A percentile compares a stretch with the other conserved stretches of the same genome.
Evolutionary conservation across 192 early-diverging fungal species (phyloP).

Genomic region (Podila epigama): DNA sequence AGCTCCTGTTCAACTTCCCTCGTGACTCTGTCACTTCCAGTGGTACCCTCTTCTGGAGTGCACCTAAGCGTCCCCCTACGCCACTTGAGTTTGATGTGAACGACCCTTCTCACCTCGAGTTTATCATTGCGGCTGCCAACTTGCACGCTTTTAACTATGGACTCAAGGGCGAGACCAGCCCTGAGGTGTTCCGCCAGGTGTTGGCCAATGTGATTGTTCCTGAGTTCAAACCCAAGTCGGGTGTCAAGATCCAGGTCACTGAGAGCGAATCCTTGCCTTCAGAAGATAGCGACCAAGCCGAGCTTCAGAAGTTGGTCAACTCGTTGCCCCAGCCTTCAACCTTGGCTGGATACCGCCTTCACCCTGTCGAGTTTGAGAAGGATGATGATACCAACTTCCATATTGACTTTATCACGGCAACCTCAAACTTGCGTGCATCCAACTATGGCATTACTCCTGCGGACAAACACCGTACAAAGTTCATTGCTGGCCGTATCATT

Average conservation of each 20-base stretch:
- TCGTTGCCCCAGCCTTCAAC: conserved; percentile 80
- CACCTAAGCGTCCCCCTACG: conserved; percentile 93
- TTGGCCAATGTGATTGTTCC: conserved; percentile 74
- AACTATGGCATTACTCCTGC: conserved; percentile 81
- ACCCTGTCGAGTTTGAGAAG: conserved; percentile 97
- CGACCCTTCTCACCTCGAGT: conserved; percentile 85
- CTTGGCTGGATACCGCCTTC: conserved; percentile 85
- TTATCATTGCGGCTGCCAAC: conserved; percentile 90
- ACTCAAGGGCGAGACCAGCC: conserved; percentile 82
- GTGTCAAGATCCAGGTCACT: conserved; percentile 96
- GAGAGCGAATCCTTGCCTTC: conserved; percentile 80
- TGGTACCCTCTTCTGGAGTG: conserved; percentile 96
- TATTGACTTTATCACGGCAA: conserved; percentile 98
- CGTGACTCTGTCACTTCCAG: conserved; percentile 88
- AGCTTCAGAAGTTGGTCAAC: conserved; percentile 72
- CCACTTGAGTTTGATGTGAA: conserved; percentile 82
- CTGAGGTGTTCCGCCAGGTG: conserved; percentile 68
- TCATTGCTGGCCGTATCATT: conserved; percentile 91
- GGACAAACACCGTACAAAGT: conserved; percentile 85
- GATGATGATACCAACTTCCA: conserved; percentile 99
- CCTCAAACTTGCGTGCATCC: conserved; percentile 91
- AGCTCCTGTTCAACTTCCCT: conserved; percentile 98
- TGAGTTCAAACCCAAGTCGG: conserved; percentile 85
- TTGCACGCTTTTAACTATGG: conserved; percentile 97
- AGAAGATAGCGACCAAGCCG: conserved; percentile 56